These are phyloP conservation scores for Apiospora hydei DNA, from an alignment of 2,329 filamentous ascomycete species.

Conservation along the genomic window DNA sequence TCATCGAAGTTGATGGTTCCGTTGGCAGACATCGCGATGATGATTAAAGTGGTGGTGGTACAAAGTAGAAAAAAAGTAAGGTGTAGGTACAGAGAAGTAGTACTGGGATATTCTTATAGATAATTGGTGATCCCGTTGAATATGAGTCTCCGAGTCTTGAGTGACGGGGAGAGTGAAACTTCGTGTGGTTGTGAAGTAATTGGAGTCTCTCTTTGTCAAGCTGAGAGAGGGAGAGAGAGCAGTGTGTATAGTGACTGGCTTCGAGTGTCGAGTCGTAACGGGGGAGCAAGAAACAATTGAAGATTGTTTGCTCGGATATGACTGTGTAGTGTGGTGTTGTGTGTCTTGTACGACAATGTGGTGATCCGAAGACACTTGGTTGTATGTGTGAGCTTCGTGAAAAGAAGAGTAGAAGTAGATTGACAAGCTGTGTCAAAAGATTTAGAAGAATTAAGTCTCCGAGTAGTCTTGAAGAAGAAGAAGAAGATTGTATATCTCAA, in stretches of 20 bases:
- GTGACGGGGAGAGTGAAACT: background rate
- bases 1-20: background rate
- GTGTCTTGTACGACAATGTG: background rate
- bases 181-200: background rate
- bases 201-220: constrained; percentile 13
- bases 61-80: background rate
- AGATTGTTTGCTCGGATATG: background rate
- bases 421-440: background rate
- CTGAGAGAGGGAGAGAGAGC: background rate
- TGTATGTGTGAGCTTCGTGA: background rate
- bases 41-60: background rate
- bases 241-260: background rate
- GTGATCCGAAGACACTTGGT: background rate
- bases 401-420: background rate
- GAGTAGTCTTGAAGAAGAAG: background rate
- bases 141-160: background rate
- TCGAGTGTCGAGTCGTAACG: constrained; percentile 7
- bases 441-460: background rate
- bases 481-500: background rate
- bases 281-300: background rate
- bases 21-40: background rate
- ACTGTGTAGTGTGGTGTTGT: background rate
- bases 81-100: background rate
- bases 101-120: background rate
- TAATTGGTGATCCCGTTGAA: background rate